Percentiles rank a stretch among this genome's conserved stretches.
These are phyloP conservation scores for Cyclospora cayetanensis DNA, from an alignment of 169 alveolate genomes.

Conservation along the genomic window DNA sequence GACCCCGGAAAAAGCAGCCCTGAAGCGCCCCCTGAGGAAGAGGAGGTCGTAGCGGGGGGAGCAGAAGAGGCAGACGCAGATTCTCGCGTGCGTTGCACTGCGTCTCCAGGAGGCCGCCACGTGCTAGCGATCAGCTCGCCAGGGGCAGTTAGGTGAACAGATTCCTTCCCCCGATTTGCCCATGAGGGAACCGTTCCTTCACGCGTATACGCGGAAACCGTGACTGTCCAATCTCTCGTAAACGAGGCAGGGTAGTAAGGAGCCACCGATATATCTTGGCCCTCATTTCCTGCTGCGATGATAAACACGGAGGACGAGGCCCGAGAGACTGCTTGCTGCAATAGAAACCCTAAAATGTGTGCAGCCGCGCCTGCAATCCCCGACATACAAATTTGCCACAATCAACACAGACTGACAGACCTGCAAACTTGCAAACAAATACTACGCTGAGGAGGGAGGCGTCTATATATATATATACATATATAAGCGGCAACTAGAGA, in stretches of 20 bases:
- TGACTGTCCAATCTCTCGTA: slow-evolving; percentile 65
- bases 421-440: no score
- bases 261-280: slow-evolving; percentile 52
- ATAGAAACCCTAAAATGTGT: slow-evolving; percentile 58
- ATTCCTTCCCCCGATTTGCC: slow-evolving; percentile 76
- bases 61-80: no score
- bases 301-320: slow-evolving; percentile 52
- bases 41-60: no score
- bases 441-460: no score
- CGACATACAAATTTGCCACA: no score
- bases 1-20: slow-evolving; percentile 3
- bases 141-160: slow-evolving; percentile 82
- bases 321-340: slow-evolving; percentile 41
- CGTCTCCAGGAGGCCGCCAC: neutral
- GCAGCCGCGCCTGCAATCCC: slow-evolving; percentile 60
- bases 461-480: no score
- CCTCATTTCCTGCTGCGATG: slow-evolving; percentile 73
- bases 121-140: slow-evolving; percentile 79
- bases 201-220: slow-evolving; percentile 42
- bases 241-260: slow-evolving; percentile 65
- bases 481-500: no score
- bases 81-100: neutral
- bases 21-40: neutral
- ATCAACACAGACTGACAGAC: neutral
- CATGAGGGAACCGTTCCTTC: slow-evolving; percentile 64